Conservation (phyloP, 2,329 filamentous ascomycete species). For the Sporothrix inflata region DNA sequence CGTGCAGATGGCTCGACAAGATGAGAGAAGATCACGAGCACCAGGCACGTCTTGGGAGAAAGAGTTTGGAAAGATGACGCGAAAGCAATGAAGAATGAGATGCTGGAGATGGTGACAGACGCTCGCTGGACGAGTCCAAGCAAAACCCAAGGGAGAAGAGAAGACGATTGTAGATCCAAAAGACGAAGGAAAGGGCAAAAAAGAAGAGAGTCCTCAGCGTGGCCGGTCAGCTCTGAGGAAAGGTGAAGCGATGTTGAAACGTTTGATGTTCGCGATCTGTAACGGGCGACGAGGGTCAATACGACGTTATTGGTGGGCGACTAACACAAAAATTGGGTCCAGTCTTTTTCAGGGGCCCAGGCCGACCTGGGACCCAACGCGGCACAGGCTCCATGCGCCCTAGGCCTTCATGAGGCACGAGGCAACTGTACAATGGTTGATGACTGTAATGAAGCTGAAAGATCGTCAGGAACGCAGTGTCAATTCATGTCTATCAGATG, state of each 20-base stretch:
- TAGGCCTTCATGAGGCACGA: background rate
- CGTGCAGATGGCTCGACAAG: conserved; percentile 19
- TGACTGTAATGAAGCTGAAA: background rate
- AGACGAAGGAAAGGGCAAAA: background rate
- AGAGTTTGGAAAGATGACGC: conserved; percentile 9
- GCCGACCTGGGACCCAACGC: conserved; percentile 3
- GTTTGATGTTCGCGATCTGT: conserved; percentile 28
- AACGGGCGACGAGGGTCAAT: conserved; percentile 6
- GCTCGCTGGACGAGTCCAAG: background rate
- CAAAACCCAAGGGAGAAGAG: background rate
- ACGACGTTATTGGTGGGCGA: background rate
- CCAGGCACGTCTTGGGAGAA: background rate
- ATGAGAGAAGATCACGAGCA: conserved; percentile 15
- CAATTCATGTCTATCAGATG: conserved; percentile 11
- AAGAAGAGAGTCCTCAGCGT: background rate
- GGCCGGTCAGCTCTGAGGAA: background rate
- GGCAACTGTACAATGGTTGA: background rate
- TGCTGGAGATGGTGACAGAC: background rate
- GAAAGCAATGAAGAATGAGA: background rate
- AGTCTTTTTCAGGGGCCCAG: background rate
- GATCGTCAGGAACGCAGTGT: background rate
- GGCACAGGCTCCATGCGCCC: conserved; percentile 11
- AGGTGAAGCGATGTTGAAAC: conserved; percentile 31
- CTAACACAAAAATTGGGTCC: background rate
- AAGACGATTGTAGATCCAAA: background rate